A percentile compares a stretch with the other conserved stretches of the same genome.
These are phyloP conservation scores for Daldinia sp. DNA, from an alignment of 2,329 filamentous ascomycete species.

Conservation along the genomic window DNA sequence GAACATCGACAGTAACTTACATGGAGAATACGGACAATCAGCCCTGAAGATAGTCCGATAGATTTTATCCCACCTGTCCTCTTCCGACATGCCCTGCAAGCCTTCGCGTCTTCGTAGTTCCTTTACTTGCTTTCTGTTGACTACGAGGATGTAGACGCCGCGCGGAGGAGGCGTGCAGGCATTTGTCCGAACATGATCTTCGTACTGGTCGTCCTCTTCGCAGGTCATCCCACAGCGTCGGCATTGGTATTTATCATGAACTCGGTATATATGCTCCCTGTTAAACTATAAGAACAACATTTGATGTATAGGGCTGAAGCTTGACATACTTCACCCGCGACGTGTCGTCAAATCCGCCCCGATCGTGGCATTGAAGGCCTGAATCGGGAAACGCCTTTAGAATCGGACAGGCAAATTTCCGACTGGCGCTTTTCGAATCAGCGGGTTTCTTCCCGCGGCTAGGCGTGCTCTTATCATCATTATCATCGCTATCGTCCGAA, in stretches of 20 bases:
- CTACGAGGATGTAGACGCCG: neutral
- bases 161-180: constrained; percentile 1
- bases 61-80: constrained; percentile 17
- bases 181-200: neutral
- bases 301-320: neutral
- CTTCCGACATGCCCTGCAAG: constrained; percentile 5
- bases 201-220: neutral
- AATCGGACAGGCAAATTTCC: constrained; percentile 19
- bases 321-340: constrained; percentile 18
- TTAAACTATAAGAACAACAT: neutral
- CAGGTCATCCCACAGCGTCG: constrained; percentile 6
- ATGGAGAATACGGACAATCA: constrained; percentile 3
- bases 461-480: neutral
- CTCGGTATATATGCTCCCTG: constrained; percentile 25
- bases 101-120: neutral
- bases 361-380: neutral
- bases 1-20: constrained; percentile 11
- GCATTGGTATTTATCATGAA: constrained; percentile 14
- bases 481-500: neutral
- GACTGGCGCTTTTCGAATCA: neutral
- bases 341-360: constrained; percentile 5
- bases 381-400: neutral
- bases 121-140: constrained; percentile 13
- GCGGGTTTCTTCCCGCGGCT: neutral
- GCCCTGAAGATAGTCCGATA: constrained; percentile 12